Evolutionary conservation across 805 yeast species (phyloP).

Genomic region (Ogataea philodendri): DNA sequence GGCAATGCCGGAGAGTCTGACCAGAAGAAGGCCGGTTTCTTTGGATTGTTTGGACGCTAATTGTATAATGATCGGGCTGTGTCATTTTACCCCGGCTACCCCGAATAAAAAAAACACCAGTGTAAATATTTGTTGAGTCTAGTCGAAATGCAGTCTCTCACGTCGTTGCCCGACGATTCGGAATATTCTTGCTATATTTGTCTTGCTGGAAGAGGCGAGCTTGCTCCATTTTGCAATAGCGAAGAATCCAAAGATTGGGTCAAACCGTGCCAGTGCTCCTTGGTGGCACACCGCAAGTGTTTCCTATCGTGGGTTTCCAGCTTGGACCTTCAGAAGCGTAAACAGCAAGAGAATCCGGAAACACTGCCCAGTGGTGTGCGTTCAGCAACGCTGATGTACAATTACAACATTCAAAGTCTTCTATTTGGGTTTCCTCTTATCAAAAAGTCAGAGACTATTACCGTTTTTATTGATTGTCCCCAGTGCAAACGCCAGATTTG

Average conservation of each 20-base stretch:
- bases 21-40: conserved; percentile 61
- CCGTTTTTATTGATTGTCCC: conserved; percentile 35
- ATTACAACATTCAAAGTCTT: conserved; percentile 16
- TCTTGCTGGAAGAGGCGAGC: conserved; percentile 30
- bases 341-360: conserved; percentile 9
- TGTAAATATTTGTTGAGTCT: neutral
- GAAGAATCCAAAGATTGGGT: conserved; percentile 40
- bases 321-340: conserved; percentile 25
- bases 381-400: conserved; percentile 14
- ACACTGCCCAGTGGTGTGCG: conserved; percentile 1
- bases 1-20: too few relatives aligned
- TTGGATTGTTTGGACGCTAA: conserved; percentile 66
- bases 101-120: neutral
- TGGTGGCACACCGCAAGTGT: conserved; percentile 46
- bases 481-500: conserved; percentile 37
- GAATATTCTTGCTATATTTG: conserved; percentile 30
- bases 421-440: conserved; percentile 20
- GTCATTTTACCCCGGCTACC: too few relatives aligned
- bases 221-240: conserved; percentile 32
- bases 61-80: conserved; percentile 4
- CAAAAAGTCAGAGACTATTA: conserved; percentile 21
- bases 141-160: conserved; percentile 20
- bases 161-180: conserved; percentile 12
- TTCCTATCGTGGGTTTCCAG: conserved; percentile 41
- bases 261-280: conserved; percentile 44